Conservation (phyloP, 306 rosid genomes). For the Potentilla sterilis region DNA sequence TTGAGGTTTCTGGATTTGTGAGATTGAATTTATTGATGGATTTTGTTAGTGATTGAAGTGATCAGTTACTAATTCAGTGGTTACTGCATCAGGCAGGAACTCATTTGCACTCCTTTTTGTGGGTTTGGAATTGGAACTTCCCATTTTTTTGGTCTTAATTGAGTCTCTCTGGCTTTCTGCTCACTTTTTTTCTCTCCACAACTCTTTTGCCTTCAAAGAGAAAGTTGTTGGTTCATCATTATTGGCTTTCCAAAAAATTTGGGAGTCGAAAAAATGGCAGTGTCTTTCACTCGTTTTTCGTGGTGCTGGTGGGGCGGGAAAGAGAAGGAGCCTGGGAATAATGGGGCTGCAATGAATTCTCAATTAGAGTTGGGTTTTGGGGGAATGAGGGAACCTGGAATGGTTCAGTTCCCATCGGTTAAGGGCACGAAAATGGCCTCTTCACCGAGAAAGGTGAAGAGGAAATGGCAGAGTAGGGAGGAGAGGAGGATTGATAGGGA, state of each 20-base stretch:
- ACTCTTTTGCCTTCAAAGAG: conserved; percentile 11
- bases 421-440: conserved; percentile 55
- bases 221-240: conserved; percentile 16
- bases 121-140: neutral
- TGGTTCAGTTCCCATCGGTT: conserved; percentile 51
- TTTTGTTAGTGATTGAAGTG: conserved; percentile 25
- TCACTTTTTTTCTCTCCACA: conserved; percentile 24
- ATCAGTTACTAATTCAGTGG: conserved; percentile 58
- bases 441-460: conserved; percentile 47
- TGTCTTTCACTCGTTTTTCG: conserved; percentile 68
- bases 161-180: conserved; percentile 22
- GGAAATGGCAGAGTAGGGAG: conserved; percentile 74
- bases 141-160: conserved; percentile 28
- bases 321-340: conserved; percentile 58
- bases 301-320: conserved; percentile 76
- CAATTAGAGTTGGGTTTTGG: conserved; percentile 55
- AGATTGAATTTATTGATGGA: conserved; percentile 32
- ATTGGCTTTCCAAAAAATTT: conserved; percentile 14
- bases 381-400: conserved; percentile 51
- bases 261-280: conserved; percentile 48
- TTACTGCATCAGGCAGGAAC: conserved; percentile 67
- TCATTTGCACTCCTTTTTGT: conserved; percentile 39
- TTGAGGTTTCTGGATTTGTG: conserved; percentile 29
- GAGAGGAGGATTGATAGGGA: conserved; percentile 70
- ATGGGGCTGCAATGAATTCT: conserved; percentile 47